phyloP scores from a whole-genome alignment of 139 green algal species.

The Micractinium sp. region DNA sequence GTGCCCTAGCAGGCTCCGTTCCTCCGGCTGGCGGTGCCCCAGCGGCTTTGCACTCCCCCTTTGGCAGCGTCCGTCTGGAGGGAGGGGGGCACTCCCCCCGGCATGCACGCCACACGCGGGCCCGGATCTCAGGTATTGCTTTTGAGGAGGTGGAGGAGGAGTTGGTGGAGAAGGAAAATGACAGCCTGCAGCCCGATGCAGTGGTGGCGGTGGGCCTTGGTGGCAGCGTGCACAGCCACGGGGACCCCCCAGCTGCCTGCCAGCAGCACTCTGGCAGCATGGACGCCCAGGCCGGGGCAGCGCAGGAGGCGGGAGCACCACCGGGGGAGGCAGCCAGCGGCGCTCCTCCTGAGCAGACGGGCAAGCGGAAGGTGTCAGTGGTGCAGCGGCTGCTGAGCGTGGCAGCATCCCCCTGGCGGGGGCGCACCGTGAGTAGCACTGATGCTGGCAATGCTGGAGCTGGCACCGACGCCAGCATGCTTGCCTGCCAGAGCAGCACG shows the following conservation, averaged over 20 bases:
- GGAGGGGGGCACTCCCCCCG: background rate
- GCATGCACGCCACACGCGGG: background rate
- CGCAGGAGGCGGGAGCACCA: background rate
- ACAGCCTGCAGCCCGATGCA: background rate
- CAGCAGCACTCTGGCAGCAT: background rate
- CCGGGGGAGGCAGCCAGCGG: background rate
- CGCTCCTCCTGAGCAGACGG: background rate
- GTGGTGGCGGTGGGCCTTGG: background rate
- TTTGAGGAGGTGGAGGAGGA: background rate
- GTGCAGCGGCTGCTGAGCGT: constrained; percentile 7
- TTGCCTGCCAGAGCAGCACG: background rate
- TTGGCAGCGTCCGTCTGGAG: too few species aligned
- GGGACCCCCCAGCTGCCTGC: background rate
- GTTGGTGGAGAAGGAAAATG: too few species aligned
- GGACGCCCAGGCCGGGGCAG: background rate
- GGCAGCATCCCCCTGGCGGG: background rate
- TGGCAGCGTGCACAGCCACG: background rate
- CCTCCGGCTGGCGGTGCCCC: background rate
- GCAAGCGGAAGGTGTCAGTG: background rate
- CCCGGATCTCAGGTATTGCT: background rate
- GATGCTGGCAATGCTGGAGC: background rate
- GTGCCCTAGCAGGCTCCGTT: background rate
- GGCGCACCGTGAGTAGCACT: background rate
- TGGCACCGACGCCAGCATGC: background rate
- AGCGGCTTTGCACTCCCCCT: too few species aligned